Percentiles rank a stretch among this genome's conserved stretches.
Evolutionary conservation across 2,329 filamentous ascomycete species (phyloP).

Genomic region (Neofusicoccum umdonicola): DNA sequence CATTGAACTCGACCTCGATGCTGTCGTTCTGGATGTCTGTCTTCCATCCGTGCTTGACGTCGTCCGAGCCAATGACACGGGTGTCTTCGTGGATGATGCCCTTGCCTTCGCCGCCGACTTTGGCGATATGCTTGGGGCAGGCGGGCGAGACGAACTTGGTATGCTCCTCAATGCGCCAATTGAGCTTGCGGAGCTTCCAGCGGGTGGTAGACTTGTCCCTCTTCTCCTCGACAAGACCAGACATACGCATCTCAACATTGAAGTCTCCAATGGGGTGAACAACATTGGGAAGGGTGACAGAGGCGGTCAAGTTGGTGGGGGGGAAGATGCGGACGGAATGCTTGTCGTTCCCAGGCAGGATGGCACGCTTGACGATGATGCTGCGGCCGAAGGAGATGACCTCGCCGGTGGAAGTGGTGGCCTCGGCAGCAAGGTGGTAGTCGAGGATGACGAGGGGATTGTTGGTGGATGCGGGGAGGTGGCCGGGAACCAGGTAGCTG

Average conservation of each 20-base stretch:
- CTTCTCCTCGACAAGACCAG: slow-evolving; percentile 76
- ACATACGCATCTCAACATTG: slow-evolving; percentile 74
- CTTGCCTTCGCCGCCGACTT: slow-evolving; percentile 64
- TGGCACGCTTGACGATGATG: slow-evolving; percentile 74
- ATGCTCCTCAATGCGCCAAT: slow-evolving; percentile 90
- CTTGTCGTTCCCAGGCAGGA: slow-evolving; percentile 76
- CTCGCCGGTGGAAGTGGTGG: slow-evolving; percentile 59
- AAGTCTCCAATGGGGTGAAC: slow-evolving; percentile 85
- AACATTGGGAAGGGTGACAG: slow-evolving; percentile 76
- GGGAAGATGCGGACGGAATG: slow-evolving; percentile 93
- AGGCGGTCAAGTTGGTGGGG: slow-evolving; percentile 87
- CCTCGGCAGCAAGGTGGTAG: slow-evolving; percentile 63
- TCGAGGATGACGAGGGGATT: slow-evolving; percentile 69
- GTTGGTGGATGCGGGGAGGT: slow-evolving; percentile 81
- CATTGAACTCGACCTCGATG: slow-evolving; percentile 79
- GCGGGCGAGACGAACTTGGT: slow-evolving; percentile 75
- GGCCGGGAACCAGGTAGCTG: slow-evolving; percentile 78
- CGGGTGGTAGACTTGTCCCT: slow-evolving; percentile 67
- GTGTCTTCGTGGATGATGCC: slow-evolving; percentile 71
- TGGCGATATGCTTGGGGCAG: slow-evolving; percentile 71
- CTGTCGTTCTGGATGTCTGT: slow-evolving; percentile 63
- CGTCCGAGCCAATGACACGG: slow-evolving; percentile 74
- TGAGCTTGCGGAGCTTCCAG: slow-evolving; percentile 88
- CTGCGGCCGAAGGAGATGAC: slow-evolving; percentile 64
- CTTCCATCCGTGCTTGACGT: slow-evolving; percentile 89